phyloP scores from a whole-genome alignment of 1,139 yeast genomes.

The Kodamaea arcana region DNA sequence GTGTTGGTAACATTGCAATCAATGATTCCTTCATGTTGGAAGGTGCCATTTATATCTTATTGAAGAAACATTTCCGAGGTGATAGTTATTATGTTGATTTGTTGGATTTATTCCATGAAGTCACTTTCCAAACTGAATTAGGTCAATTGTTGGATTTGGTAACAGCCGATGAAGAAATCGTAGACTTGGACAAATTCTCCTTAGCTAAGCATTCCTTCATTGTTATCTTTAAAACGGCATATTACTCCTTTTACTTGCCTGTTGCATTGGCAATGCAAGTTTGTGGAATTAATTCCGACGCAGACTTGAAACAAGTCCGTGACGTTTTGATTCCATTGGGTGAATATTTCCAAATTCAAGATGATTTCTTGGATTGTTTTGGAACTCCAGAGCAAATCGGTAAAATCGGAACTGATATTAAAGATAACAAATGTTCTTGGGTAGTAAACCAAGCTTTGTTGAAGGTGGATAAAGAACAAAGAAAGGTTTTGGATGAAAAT shows the following conservation, averaged over 20 bases:
- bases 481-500: slow-evolving; percentile 75
- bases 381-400: slow-evolving; percentile 98
- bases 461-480: slow-evolving; percentile 75
- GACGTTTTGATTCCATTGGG: slow-evolving; percentile 92
- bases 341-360: slow-evolving; percentile 98
- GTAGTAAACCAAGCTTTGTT: slow-evolving; percentile 88
- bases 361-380: slow-evolving; percentile 93
- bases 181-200: slow-evolving; percentile 83
- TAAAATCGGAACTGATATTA: slow-evolving; percentile 97
- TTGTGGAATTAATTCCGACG: slow-evolving; percentile 69
- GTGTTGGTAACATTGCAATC: slow-evolving; percentile 89
- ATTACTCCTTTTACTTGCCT: slow-evolving; percentile 94
- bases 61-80: slow-evolving; percentile 81
- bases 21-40: slow-evolving; percentile 97
- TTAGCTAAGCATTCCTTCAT: slow-evolving; percentile 89
- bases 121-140: slow-evolving; percentile 94
- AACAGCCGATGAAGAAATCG: slow-evolving; percentile 95
- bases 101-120: slow-evolving; percentile 88
- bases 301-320: slow-evolving; percentile 82
- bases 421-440: slow-evolving; percentile 99
- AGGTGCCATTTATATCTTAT: slow-evolving; percentile 84
- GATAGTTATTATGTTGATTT: slow-evolving; percentile 86
- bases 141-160: slow-evolving; percentile 94
- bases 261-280: slow-evolving; percentile 95
- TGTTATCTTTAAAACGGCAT: slow-evolving; percentile 95